phyloP scores from a whole-genome alignment of 208 protist genomes.

The Leishmania tarentolae region DNA sequence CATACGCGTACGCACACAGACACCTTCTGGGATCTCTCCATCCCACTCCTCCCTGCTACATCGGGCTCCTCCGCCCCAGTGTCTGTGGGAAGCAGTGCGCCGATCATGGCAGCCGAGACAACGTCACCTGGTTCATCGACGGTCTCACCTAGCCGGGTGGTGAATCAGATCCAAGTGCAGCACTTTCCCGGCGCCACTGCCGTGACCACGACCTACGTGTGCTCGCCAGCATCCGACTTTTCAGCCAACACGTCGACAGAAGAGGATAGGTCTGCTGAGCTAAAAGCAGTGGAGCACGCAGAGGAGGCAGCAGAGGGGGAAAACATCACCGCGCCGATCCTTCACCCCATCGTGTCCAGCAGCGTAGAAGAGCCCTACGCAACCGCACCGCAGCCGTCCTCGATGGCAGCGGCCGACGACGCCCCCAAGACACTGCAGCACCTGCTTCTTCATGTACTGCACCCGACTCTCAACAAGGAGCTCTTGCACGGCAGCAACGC shows the following conservation, averaged over 20 bases:
- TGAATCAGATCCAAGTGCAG: constrained; percentile 15
- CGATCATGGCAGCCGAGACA: background rate
- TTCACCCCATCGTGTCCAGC: background rate
- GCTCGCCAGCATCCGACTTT: background rate
- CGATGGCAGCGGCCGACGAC: background rate
- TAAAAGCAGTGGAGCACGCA: background rate
- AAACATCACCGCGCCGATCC: background rate
- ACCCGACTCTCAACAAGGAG: constrained; percentile 45
- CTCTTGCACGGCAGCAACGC: constrained; percentile 57
- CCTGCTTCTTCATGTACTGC: constrained; percentile 42
- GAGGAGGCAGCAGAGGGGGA: background rate
- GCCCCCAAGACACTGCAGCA: constrained; percentile 41
- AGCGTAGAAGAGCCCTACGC: background rate
- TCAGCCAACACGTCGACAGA: background rate
- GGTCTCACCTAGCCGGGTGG: background rate
- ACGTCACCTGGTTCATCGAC: background rate
- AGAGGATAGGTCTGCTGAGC: background rate
- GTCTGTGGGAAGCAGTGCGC: background rate
- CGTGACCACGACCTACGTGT: constrained; percentile 20
- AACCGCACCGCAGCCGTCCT: background rate
- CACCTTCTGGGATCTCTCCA: constrained; percentile 58
- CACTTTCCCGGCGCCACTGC: constrained; percentile 25
- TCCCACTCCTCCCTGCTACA: constrained; percentile 7
- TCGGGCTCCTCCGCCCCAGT: background rate
- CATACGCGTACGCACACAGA: constrained; percentile 30